Evolutionary conservation across 257 asterid genomes (phyloP), one percentile per base, ranked within the genome.

Genomic region (Leptodermis oblonga): DNA sequence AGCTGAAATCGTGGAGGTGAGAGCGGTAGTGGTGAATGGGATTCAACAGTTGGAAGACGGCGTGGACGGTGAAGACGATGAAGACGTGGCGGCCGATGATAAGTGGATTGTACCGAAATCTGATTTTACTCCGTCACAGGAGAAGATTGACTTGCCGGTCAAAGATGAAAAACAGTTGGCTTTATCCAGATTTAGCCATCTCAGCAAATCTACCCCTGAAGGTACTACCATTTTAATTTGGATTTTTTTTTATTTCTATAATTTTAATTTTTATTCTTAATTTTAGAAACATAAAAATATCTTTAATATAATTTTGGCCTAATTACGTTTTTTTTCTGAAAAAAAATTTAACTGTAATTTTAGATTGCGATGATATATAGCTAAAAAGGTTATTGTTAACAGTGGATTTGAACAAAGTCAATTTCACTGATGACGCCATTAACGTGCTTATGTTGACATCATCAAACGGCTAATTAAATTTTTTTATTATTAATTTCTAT

Each of bases 161-260:
- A 74, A 26, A 36, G 22, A 67, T 65, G 89, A 85, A 77, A 84
- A 85, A 59, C 84, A 87, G 52, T 80, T 76, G 60, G 83, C 70
- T 67, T 68, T 90, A 13, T 81, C 95, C 3, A 73, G 86, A 1
- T 81, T 80, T 59, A 76, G 49, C 39, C 49, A 62, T 15, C 79
- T 80, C 70, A 71, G 83, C 73, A 87, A 79, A 73, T 87, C 80
- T 4, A 81, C 87, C 72, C 83, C 84, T 4, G 85, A 82, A 86
- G 94, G 96, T 85, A 81, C 65, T 39, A 28, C 42, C 11, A 1
- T 8, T 46, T 39, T 17, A 18, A 46, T 43, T 41, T 70, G 9
- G 12, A 4, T 61, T 34, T 36, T n/a, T 36, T 15, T 8, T 12
- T 26, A 9, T 23, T 25, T 25, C 45, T 15, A 33, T 10, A 37